Conservation (phyloP, 805 yeast species). For the Nematodospora valgi region DNA sequence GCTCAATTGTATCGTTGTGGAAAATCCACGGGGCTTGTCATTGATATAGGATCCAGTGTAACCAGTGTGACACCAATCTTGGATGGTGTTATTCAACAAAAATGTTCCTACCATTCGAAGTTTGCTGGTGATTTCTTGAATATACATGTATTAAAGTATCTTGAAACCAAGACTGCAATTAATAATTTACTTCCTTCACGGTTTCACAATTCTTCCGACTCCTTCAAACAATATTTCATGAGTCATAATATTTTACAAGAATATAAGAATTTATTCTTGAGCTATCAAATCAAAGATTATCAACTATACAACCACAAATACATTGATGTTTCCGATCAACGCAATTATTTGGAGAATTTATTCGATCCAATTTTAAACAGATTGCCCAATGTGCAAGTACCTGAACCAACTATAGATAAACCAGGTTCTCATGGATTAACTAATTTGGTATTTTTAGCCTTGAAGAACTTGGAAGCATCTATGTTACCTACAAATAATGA, state of each 20-base stretch:
- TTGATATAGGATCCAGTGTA: slow-evolving; percentile 73
- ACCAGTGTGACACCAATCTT: slow-evolving; percentile 72
- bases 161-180: slow-evolving; percentile 19
- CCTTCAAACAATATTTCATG: slow-evolving; percentile 36
- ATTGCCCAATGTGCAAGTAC: slow-evolving; percentile 29
- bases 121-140: slow-evolving; percentile 85
- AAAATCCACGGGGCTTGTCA: slow-evolving; percentile 70
- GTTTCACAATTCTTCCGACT: slow-evolving; percentile 16
- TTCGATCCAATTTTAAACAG: slow-evolving; percentile 61
- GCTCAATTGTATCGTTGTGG: slow-evolving; percentile 79
- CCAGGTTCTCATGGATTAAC: slow-evolving; percentile 49
- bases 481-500: slow-evolving; percentile 27
- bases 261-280: slow-evolving; percentile 31
- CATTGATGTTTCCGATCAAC: slow-evolving; percentile 10
- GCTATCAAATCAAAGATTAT: slow-evolving; percentile 21
- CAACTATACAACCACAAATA: slow-evolving; percentile 10
- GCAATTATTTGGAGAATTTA: slow-evolving; percentile 53
- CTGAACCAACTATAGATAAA: slow-evolving; percentile 39
- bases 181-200: slow-evolving; percentile 18
- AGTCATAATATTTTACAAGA: slow-evolving; percentile 32
- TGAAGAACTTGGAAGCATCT: slow-evolving; percentile 33
- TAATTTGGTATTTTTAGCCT: slow-evolving; percentile 31
- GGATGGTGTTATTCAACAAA: slow-evolving; percentile 68
- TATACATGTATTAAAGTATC: slow-evolving; percentile 52
- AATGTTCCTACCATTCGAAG: slow-evolving; percentile 62